These are phyloP conservation scores for Plasmodiophora brassicae DNA, from an alignment of 208 protist species.

Conservation along the genomic window DNA sequence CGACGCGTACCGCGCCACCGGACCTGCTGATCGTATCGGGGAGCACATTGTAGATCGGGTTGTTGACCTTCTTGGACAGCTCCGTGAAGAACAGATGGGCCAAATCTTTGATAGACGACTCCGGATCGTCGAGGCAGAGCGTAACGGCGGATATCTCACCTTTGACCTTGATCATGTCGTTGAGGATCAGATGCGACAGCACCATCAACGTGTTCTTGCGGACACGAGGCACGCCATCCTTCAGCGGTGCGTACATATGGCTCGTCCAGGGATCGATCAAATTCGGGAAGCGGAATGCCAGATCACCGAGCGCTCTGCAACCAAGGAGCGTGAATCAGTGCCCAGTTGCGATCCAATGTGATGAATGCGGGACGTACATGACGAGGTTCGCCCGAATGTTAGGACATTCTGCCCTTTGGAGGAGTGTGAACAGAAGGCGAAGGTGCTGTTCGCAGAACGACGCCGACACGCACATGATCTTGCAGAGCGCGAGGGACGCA, in stretches of 20 bases:
- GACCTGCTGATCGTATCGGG: conserved; percentile 39
- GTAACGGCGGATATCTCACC: conserved; percentile 5
- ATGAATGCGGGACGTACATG: neutral
- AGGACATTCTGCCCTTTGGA: neutral
- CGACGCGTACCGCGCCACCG: neutral
- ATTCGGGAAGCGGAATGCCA: conserved; percentile 47
- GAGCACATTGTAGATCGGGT: conserved; percentile 45
- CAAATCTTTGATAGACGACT: neutral
- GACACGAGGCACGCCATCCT: conserved; percentile 33
- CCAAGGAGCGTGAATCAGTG: neutral
- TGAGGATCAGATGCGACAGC: conserved; percentile 41
- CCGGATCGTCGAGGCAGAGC: neutral
- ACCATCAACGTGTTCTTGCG: conserved; percentile 42
- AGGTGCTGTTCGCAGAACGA: conserved; percentile 34
- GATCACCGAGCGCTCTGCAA: conserved; percentile 29
- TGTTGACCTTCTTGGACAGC: conserved; percentile 22
- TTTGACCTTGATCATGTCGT: conserved; percentile 52
- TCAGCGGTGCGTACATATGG: conserved; percentile 30
- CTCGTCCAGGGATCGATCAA: conserved; percentile 44
- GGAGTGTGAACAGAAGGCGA: conserved; percentile 40
- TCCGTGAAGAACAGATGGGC: conserved; percentile 44
- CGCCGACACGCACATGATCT: conserved; percentile 37
- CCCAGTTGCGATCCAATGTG: neutral
- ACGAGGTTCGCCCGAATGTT: neutral
- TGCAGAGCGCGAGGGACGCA: conserved; percentile 35